Evolutionary conservation across 2,329 filamentous ascomycete species (phyloP).

Genomic region (Exophiala aquamarina): DNA sequence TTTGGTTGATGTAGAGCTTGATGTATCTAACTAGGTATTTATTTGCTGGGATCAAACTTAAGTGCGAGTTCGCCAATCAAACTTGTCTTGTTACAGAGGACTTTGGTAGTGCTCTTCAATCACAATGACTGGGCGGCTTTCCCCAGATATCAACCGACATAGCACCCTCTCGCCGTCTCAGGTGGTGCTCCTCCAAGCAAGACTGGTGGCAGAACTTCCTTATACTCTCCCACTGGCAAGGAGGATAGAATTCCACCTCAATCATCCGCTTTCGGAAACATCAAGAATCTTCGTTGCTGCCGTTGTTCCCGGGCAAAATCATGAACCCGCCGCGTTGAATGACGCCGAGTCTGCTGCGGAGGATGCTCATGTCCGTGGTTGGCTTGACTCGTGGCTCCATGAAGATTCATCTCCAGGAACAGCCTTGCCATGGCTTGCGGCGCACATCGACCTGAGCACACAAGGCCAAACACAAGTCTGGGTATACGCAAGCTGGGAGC

Average conservation of each 20-base stretch:
- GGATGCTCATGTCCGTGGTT: background rate
- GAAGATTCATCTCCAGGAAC: background rate
- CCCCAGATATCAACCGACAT: too few species aligned
- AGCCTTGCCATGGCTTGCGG: slow-evolving; percentile 37
- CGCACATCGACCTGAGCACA: slow-evolving; percentile 40
- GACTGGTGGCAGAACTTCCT: slow-evolving; percentile 37
- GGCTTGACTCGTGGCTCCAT: background rate
- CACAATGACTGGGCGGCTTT: too few species aligned
- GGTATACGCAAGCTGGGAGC: slow-evolving; percentile 43
- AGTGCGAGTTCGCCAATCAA: too few species aligned
- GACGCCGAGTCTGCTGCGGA: background rate
- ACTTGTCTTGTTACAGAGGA: too few species aligned
- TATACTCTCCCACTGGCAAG: slow-evolving; percentile 38
- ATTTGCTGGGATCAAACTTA: too few species aligned
- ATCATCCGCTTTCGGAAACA: slow-evolving; percentile 32
- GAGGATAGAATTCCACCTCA: slow-evolving; percentile 39
- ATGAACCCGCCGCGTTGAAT: background rate
- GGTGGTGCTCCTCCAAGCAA: slow-evolving; percentile 5
- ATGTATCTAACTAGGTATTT: too few species aligned
- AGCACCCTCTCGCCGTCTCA: slow-evolving; percentile 1
- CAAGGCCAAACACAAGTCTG: slow-evolving; percentile 43
- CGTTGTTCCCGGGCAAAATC: background rate
- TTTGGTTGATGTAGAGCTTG: too few species aligned
- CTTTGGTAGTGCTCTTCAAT: too few species aligned
- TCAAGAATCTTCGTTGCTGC: slow-evolving; percentile 26